These are phyloP conservation scores for Tolypocladium sp. DNA, from an alignment of 2,329 filamentous ascomycete genomes.

Conservation along the genomic window DNA sequence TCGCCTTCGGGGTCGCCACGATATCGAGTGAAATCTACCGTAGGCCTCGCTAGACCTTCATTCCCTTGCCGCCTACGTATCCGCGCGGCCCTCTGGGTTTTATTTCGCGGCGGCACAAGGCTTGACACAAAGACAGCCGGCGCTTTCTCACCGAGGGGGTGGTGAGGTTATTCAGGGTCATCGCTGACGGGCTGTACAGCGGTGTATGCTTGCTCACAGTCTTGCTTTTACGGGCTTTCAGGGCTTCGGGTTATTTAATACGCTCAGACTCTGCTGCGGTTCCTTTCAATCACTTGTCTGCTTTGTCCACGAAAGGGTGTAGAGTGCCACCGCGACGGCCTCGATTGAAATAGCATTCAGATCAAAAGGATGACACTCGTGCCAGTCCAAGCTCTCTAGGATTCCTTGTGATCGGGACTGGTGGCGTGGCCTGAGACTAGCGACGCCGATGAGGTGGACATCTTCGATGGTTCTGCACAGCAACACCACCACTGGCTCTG, in stretches of 20 bases:
- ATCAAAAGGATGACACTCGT: background rate
- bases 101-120: background rate
- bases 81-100: background rate
- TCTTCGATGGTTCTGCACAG: too few relatives aligned
- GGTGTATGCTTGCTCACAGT: too few relatives aligned
- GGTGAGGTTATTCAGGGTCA: too few relatives aligned
- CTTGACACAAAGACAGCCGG: background rate
- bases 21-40: background rate
- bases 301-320: background rate
- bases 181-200: too few relatives aligned
- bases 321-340: too few relatives aligned
- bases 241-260: background rate
- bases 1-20: background rate
- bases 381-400: too few relatives aligned
- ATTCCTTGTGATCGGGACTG: too few relatives aligned
- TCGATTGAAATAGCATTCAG: background rate
- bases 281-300: background rate
- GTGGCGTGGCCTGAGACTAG: too few relatives aligned
- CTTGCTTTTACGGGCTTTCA: background rate
- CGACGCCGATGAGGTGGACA: too few relatives aligned
- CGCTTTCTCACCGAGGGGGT: background rate
- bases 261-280: background rate
- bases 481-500: too few relatives aligned
- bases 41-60: too few relatives aligned
- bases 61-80: too few relatives aligned